Evolutionary conservation across 2,329 filamentous ascomycete species (phyloP), one percentile per base, ranked within the genome.

Genomic region (Knufia fluminis): DNA sequence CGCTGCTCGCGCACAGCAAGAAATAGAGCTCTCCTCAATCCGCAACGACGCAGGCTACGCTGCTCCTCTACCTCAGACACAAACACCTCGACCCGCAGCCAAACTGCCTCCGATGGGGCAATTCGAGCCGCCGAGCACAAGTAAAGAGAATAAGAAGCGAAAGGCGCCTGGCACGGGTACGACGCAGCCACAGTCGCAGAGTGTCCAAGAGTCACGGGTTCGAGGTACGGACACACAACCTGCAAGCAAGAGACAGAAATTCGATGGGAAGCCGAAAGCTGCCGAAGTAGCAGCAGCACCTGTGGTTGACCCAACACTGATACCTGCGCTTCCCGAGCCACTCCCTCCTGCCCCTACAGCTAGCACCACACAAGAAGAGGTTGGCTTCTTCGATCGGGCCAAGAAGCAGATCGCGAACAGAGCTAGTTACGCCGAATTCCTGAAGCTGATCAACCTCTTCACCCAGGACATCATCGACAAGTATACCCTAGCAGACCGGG

Each of bases 211-310:
- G 12, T 62, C 61, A 28, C 63, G 68, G 49, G 60, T 61, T 43
- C 45, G 45, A 26, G 35, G 7, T 19, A 10, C 23, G 14, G 45
- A 48, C 6, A 16, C 35, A 8, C 45, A 48, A 23, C 32, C 45
- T 39, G 45, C 69, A 92, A 98, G 78, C 92, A 98, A 70, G 98
- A 98, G 82, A 97, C 92, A 12, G 92, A 98, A 73, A 92, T 98
- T 60, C 85, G 92, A 64, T 94, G 98, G 51, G 17, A 54, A 56
- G 39, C 43, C 49, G 24, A 49, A 74, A 8, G 77, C 82, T 47
- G 78, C 76, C 32, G 73, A 79, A 1, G 77, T 94, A 20, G 31
- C 54, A 22, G 16, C 23, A 28, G 33, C 45, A 19, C 45, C 45
- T 4, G n/a, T 35, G 38, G 53, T 53, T 26, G 92, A 91, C 55